Percentiles rank a stretch among this genome's conserved stretches.
Conservation (phyloP, 495 filamentous ascomycete species). For the Penicillium pancosmium region DNA sequence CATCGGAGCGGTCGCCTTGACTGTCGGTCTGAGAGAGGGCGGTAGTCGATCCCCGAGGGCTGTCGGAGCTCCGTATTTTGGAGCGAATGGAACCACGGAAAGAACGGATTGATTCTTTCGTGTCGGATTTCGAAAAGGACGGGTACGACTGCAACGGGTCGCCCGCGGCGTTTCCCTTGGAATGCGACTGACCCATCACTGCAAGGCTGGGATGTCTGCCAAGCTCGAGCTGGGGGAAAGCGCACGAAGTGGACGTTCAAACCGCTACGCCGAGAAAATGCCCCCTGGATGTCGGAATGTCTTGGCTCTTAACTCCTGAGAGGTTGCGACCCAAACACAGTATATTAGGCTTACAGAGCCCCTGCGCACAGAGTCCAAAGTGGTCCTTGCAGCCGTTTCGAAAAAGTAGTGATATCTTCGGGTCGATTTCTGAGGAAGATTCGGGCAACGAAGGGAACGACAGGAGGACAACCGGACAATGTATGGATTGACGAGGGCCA, state of each 20-base stretch:
- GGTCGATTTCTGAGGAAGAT: neutral
- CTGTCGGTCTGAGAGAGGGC: constrained; percentile 62
- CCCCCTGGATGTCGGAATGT: constrained; percentile 40
- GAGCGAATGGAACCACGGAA: constrained; percentile 71
- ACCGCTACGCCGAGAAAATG: constrained; percentile 29
- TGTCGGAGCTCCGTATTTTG: constrained; percentile 74
- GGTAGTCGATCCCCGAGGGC: constrained; percentile 73
- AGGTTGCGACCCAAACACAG: constrained; percentile 14
- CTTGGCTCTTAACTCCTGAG: constrained; percentile 34
- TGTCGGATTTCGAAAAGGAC: constrained; percentile 92
- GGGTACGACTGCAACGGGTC: constrained; percentile 77
- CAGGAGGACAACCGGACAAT: neutral
- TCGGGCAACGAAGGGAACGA: constrained; percentile 1
- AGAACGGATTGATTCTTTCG: constrained; percentile 89
- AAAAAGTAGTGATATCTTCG: neutral
- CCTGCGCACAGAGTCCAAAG: constrained; percentile 12
- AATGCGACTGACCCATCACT: constrained; percentile 90
- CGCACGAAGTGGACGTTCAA: constrained; percentile 32
- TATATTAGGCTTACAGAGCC: constrained; percentile 27
- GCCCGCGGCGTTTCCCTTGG: constrained; percentile 67
- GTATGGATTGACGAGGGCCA: neutral
- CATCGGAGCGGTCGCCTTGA: constrained; percentile 70
- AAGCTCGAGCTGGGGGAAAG: constrained; percentile 35
- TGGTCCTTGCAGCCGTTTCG: constrained; percentile 2
- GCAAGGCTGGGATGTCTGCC: constrained; percentile 41